Evolutionary conservation across 148 eudicot species (phyloP), one percentile per base, ranked within the genome.

Genomic region (Cornus florida): DNA sequence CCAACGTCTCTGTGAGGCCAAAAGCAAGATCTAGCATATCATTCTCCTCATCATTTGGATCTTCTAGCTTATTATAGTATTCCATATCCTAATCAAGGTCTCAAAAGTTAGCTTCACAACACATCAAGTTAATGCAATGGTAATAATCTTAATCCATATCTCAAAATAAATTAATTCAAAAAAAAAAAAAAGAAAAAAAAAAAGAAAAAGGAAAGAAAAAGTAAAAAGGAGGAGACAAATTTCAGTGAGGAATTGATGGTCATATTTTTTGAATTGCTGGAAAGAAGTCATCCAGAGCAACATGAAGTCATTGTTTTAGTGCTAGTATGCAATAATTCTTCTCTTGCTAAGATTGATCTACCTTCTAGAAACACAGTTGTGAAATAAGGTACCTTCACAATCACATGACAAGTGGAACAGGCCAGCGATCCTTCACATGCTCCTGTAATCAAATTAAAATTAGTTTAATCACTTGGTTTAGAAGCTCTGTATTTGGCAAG

Each of bases 401-500:
- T 92, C 68, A 96, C 93, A 67, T 96, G 99, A 81, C 99, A 96
- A 64, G 99, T 96, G 71, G 99, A 96, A 82, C 99, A 96, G 76
- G 99, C 99, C 87, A 94, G 93, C 12, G 99, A 96, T 73, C 97
- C 99, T 86, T 96, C 99, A 82, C 99, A 96, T 72, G 99, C 99
- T 71, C 99, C 99, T 96, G 89, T 13, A 87, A 82, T 23, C n/a
- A 72, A 75, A 73, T 46, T 33, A 43, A 80, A 82, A 59, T 31
- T 72, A 69, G 23, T 35, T 75, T 79, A 83, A 13, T 72, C 31
- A 68, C 19, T 31, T 43, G 46, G 3, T 38, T 59, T 43, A 66
- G 3, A 19, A 33, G 12, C 6, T 57, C 64, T 17, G 4, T 17
- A 5, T 5, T 57, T 4, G 20, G 19, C 64, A 57, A 57, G 64